A percentile compares a stretch with the other conserved stretches of the same genome.
phyloP scores from a whole-genome alignment of 352 stramenopile genomes.

The Globisporangium viniferum region DNA sequence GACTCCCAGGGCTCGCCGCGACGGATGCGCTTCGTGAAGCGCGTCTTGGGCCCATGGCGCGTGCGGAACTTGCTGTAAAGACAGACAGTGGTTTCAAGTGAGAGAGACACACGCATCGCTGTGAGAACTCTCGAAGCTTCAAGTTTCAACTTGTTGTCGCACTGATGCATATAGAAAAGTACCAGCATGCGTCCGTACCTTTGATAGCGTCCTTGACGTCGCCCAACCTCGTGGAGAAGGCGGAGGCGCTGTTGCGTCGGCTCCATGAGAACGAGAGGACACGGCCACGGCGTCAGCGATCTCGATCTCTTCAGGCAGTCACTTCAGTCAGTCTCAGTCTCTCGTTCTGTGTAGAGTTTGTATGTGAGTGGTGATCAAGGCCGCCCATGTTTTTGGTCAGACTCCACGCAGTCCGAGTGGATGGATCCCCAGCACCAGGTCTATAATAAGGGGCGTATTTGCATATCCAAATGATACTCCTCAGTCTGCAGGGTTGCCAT shows the following conservation, averaged over 20 bases:
- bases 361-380: too few relatives aligned
- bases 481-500: not conserved
- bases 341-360: not conserved
- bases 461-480: not conserved
- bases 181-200: conserved; percentile 25
- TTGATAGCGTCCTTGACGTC: conserved; percentile 44
- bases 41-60: conserved; percentile 51
- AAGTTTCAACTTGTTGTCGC: not conserved
- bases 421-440: not conserved
- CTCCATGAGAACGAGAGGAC: not conserved
- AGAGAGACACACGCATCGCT: not conserved
- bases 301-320: not conserved
- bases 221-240: conserved; percentile 36
- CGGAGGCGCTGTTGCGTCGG: conserved; percentile 29
- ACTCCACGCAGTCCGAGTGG: too few relatives aligned
- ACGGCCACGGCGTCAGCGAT: not conserved
- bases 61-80: conserved; percentile 46
- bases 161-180: not conserved
- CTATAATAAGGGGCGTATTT: not conserved
- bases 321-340: not conserved
- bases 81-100: not conserved
- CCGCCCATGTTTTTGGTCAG: too few relatives aligned
- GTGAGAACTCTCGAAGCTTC: not conserved
- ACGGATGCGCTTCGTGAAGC: conserved; percentile 25
- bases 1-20: conserved; percentile 55